Evolutionary conservation across 345 rosid genomes (phyloP), one percentile per base, ranked within the genome.

Genomic region (Iberis pinnata): DNA sequence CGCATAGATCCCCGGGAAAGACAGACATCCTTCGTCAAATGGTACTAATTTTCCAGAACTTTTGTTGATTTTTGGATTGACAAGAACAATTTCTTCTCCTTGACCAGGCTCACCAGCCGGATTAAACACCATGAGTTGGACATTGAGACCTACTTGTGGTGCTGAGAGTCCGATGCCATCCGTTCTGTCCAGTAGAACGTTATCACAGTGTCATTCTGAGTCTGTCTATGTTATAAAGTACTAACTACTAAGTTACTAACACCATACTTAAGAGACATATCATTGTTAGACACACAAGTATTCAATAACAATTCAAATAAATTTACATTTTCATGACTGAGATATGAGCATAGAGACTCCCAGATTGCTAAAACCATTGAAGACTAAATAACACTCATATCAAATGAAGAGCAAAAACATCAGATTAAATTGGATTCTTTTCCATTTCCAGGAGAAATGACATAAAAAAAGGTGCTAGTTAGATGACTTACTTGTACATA

Each of bases 81-180:
- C 73, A 37, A 92, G 96, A 49, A 85, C 88, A 51, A 85, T 83
- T 61, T 92, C 97, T 61, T 88, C 83, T 41, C 96, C 96, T 67
- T 77, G 81, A 43, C 88, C 86, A 6, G 62, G 73, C 71, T 80
- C 90, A 0, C 95, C 93, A 17, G 60, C 77, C 0, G 89, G 75
- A 73, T 92, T 88, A 74, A 92, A 92, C 70, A 92, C 97, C 98
- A 92, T 92, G 29, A 92, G 78, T 41, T 75, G 84, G 52, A 83
- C 85, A 71, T 83, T 88, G 18, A 88, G 47, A 59, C 98, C 98
- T 19, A 92, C 95, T 73, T 92, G 97, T 4, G 97, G 97, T 37
- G 98, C 98, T 20, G 97, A 81, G 61, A 92, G 97, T 33, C 97
- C 98, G 6, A 84, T 72, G 36, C 98, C 98, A 72, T 92, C 94